Base-by-base conservation (phyloP, 2,329 filamentous ascomycete genomes). In the Rhinocladiella similis region DNA sequence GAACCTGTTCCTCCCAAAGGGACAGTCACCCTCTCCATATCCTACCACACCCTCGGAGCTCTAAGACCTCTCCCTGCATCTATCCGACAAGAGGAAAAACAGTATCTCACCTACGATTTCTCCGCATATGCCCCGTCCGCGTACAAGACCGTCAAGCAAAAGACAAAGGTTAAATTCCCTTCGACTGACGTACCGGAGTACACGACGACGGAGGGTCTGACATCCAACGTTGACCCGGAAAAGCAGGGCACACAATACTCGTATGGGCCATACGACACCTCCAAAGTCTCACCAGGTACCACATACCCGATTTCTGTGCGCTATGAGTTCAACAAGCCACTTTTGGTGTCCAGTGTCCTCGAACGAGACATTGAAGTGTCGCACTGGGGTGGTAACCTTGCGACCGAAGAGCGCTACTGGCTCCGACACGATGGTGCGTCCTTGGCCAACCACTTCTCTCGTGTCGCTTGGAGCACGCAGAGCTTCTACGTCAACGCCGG, bases 381-480 rank as follows among this genome's bases (percentile, higher is more conserved):
- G 70, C 94, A 97, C 75, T 99, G 94, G 94, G 94, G 94, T 64
- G 94, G 94, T 61, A 99, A 99, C 71, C 76, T 97, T 52, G 94
- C 94, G 1, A 91, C 92, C 48, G 94, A 99, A 76, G 94, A 99
- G 77, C 85, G 90, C 56, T 97, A 96, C 76, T 90, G 88, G 73
- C 81, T 97, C 64, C 84, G 84, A 67, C 93, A 99, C 79, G 85
- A 88, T 62, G 94, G 89, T 62, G 95, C 94, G 48, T 87, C 89
- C 72, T 80, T 93, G 48, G 81, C 83, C 33, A 79, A 80, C 56
- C 84, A 87, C 35, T 93, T 94, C 76, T 88, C 84, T 67, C 84
- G 90, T 33, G 86, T 91, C 61, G 84, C 89, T 68, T 94, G 87
- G 86, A 84, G 87, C 38, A 81, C 87, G 67, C 74, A 83, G 58